phyloP scores from a whole-genome alignment of 805 yeast genomes.

The Candida coleopterorum region DNA sequence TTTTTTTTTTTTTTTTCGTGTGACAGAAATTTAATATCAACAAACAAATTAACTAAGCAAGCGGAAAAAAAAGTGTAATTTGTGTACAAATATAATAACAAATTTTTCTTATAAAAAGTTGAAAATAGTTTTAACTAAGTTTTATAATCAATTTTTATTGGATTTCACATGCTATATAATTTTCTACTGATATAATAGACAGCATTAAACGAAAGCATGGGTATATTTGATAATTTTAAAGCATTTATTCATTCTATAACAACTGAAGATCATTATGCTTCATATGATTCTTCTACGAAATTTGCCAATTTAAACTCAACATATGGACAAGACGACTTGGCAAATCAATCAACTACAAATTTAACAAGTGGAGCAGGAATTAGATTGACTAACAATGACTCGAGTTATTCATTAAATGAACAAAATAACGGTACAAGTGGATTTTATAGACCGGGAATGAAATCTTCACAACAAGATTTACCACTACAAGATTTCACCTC shows the following conservation, averaged over 20 bases:
- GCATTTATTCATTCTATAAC: conserved; percentile 46
- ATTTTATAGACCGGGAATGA: conserved; percentile 36
- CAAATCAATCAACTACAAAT: conserved; percentile 4
- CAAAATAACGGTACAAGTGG: conserved; percentile 10
- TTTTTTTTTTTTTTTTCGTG: too few species aligned
- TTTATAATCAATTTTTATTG: too few species aligned
- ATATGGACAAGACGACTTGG: conserved; percentile 8
- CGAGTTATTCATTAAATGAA: conserved; percentile 24
- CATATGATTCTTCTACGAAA: conserved; percentile 39
- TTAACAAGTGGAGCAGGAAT: conserved; percentile 19
- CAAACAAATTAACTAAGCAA: too few species aligned
- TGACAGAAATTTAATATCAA: too few species aligned
- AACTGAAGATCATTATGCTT: conserved; percentile 57
- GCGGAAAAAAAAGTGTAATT: too few species aligned
- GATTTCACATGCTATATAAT: background rate
- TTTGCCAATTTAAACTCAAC: conserved; percentile 8
- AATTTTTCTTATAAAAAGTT: too few species aligned
- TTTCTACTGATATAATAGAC: background rate
- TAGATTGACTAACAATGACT: conserved; percentile 32
- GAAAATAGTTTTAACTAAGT: too few species aligned
- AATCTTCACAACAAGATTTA: conserved; percentile 42
- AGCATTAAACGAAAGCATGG: conserved; percentile 20
- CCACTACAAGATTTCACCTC: conserved; percentile 41
- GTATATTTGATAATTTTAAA: conserved; percentile 34
- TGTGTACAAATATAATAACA: too few species aligned